These are phyloP conservation scores for Ottelia alismoides DNA, from an alignment of 106 monocot genomes.

Conservation along the genomic window DNA sequence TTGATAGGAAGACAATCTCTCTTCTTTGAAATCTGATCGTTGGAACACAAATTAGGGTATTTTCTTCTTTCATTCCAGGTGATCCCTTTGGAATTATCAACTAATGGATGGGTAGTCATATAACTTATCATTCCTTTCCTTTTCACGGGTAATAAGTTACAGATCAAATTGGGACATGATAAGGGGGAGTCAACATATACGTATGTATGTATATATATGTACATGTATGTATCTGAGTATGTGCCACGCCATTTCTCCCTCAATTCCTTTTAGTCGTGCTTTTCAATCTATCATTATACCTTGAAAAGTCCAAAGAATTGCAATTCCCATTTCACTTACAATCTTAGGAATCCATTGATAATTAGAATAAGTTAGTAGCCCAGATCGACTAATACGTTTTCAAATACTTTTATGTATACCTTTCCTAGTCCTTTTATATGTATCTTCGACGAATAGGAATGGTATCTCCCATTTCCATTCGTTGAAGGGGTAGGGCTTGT, in stretches of 20 bases:
- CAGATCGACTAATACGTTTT: too few species aligned
- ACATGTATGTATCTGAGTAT: not conserved
- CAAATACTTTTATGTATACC: too few species aligned
- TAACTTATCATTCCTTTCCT: not conserved
- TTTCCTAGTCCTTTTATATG: too few species aligned
- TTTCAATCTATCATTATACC: constrained; percentile 6
- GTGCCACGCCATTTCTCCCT: not conserved
- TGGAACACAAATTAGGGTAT: too few species aligned
- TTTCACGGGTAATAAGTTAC: constrained; percentile 2
- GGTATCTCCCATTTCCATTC: too few species aligned
- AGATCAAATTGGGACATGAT: not conserved
- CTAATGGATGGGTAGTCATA: not conserved
- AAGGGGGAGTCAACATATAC: too few species aligned
- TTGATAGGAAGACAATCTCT: too few species aligned
- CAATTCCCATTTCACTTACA: constrained; percentile 4
- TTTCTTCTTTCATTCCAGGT: not conserved
- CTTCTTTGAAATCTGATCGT: too few species aligned
- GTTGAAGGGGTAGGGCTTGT: too few species aligned
- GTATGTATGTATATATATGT: too few species aligned
- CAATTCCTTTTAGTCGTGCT: constrained; percentile 2
- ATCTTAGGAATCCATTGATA: constrained; percentile 1
- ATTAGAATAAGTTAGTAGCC: constrained; percentile 2
- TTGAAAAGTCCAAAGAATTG: constrained; percentile 4
- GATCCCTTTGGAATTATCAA: not conserved
- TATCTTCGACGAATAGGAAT: too few species aligned